Base-by-base conservation (phyloP, 768 basidiomycete genomes). In the Mycena maculata region DNA sequence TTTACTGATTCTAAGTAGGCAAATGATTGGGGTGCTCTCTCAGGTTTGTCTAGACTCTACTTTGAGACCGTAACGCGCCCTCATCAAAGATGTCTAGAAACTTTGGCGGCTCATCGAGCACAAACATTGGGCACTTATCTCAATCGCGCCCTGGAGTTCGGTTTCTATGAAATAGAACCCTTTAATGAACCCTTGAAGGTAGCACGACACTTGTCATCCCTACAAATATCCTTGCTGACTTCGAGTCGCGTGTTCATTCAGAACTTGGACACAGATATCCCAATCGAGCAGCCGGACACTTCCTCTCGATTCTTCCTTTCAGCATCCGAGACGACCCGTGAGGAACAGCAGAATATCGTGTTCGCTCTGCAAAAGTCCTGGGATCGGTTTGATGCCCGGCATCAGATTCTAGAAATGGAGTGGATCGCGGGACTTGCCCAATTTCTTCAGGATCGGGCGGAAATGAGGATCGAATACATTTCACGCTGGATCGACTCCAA, bases 21-120 rank as follows among this genome's bases (percentile, higher is more conserved):
- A 2, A 88, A 88, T 38, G 89, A 90, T 67, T 90, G 89, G 88
- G 86, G 86, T 12, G 80, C 88, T 1, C 78, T 90, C 57, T 88
- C 88, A 54, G 87, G 89, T 90, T 69, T 48, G 87, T 74, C 28
- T 54, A 7, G 15, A 22, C 49, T 61, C 23, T 30, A 12, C 15
- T 18, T 25, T n/a, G 25, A 1, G 8, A 25, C 42, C 33, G 33
- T 2, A 30, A 30, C 55, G 11, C 31, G 68, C 60, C 16, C 44
- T 68, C 5, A 55, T 10, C 47, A 16, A n/a, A 11, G 20, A 45
- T 1, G n/a, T 58, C 8, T 54, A 86, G 84, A 85, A 77, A 84
- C 82, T 0, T 79, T 86, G 74, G 81, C 81, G 2, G 78, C 82
- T 18, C 84, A 86, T 72, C 81, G 83, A n/a, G 83, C 80, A 3